phyloP scores from a whole-genome alignment of 768 basidiomycete genomes.

The Boletus sensibilis region DNA sequence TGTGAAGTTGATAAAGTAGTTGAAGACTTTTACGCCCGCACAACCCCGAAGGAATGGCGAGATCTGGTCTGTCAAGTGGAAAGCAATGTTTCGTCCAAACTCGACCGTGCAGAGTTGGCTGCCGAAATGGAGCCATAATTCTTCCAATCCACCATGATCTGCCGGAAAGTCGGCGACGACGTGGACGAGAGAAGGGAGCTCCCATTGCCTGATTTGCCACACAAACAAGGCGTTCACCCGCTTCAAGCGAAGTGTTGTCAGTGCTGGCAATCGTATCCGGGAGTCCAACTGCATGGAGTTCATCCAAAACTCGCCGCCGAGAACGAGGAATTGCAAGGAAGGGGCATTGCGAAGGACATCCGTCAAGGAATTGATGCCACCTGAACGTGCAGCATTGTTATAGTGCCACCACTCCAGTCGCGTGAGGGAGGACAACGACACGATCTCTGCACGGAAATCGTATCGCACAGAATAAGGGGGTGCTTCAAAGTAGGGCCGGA shows the following conservation, averaged over 20 bases:
- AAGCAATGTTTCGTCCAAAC: conserved; percentile 56
- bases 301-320: conserved; percentile 46
- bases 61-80: conserved; percentile 50
- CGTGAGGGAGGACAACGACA: conserved; percentile 49
- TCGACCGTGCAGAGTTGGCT: conserved; percentile 52
- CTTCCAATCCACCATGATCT: conserved; percentile 37
- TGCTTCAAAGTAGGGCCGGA: conserved; percentile 41
- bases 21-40: conserved; percentile 46
- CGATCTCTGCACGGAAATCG: conserved; percentile 50
- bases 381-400: conserved; percentile 53
- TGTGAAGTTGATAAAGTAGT: conserved; percentile 58
- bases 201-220: conserved; percentile 48
- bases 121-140: conserved; percentile 52
- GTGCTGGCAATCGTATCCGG: conserved; percentile 40
- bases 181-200: conserved; percentile 50
- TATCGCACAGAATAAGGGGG: conserved; percentile 38
- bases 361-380: conserved; percentile 62
- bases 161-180: conserved; percentile 52
- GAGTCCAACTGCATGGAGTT: conserved; percentile 18
- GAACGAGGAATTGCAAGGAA: conserved; percentile 55
- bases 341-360: conserved; percentile 53
- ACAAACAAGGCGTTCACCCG: conserved; percentile 51
- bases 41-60: conserved; percentile 46
- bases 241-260: conserved; percentile 55
- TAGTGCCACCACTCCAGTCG: conserved; percentile 72